phyloP scores from a whole-genome alignment of 352 stramenopile species.

The Saprolegnia diclina region DNA sequence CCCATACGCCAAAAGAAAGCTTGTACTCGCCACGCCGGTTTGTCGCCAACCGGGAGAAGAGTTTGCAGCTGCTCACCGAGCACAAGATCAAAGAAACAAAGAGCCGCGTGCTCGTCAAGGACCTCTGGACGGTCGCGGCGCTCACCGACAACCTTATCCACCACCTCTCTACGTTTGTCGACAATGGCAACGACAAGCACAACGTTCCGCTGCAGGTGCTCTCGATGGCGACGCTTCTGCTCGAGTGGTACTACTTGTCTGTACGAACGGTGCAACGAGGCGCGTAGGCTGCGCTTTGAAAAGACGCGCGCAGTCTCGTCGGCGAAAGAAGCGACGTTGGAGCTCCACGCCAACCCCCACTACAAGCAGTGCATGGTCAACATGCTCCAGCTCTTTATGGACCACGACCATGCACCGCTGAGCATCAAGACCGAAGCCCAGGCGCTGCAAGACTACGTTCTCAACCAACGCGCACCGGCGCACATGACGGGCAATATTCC shows the following conservation, averaged over 20 bases:
- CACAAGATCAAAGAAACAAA: conserved; percentile 20
- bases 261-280: background rate
- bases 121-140: conserved; percentile 19
- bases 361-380: conserved; percentile 14
- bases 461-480: background rate
- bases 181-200: conserved; percentile 7
- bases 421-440: conserved; percentile 6
- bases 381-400: conserved; percentile 8
- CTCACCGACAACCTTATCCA: conserved; percentile 22
- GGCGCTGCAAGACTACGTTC: background rate
- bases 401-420: conserved; percentile 9
- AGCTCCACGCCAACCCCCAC: conserved; percentile 1
- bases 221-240: background rate
- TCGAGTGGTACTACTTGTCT: conserved; percentile 17
- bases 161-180: conserved; percentile 16
- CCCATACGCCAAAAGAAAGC: conserved; percentile 1
- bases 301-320: background rate
- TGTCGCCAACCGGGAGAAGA: conserved; percentile 6
- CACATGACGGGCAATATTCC: background rate
- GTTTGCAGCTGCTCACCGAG: background rate
- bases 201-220: conserved; percentile 9
- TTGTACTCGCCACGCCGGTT: conserved; percentile 15
- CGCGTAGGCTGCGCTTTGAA: conserved; percentile 20
- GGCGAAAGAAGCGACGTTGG: conserved; percentile 1
- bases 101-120: conserved; percentile 11